Evolutionary conservation across 2,329 filamentous ascomycete genomes (phyloP).

Genomic region (Talaromyces sp.): DNA sequence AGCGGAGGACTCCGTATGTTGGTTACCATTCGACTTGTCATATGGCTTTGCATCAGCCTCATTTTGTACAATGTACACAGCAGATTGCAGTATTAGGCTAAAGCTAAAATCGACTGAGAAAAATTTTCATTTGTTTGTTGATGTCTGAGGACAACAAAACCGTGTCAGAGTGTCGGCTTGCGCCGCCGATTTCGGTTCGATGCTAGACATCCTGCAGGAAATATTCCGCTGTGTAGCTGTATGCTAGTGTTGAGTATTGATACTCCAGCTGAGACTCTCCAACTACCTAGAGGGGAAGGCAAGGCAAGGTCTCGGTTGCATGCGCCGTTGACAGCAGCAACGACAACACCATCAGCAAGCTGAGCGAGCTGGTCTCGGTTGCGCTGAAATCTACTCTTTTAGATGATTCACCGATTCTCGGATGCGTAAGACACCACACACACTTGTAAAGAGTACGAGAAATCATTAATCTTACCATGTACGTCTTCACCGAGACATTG

Average conservation of each 20-base stretch:
- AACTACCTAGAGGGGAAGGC: background rate
- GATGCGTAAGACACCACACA: background rate
- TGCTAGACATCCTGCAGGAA: background rate
- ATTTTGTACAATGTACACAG: background rate
- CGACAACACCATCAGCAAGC: background rate
- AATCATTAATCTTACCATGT: background rate
- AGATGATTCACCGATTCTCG: background rate
- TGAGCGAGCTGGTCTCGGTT: background rate
- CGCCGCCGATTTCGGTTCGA: background rate
- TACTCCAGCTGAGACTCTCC: background rate
- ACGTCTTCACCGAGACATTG: background rate
- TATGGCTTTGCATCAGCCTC: background rate
- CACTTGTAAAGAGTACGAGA: background rate
- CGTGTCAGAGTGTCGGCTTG: background rate
- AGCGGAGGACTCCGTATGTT: background rate
- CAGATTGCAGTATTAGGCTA: background rate
- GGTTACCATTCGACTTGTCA: background rate
- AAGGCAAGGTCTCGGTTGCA: background rate
- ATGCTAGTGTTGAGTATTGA: background rate
- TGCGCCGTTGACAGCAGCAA: background rate
- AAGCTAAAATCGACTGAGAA: background rate
- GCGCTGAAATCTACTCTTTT: background rate
- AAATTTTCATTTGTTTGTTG: slow-evolving; percentile 2
- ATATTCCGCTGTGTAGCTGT: background rate
- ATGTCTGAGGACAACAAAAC: background rate